phyloP scores from a whole-genome alignment of 176 grass and related monocot species.

The Cenchrus purpureus region DNA sequence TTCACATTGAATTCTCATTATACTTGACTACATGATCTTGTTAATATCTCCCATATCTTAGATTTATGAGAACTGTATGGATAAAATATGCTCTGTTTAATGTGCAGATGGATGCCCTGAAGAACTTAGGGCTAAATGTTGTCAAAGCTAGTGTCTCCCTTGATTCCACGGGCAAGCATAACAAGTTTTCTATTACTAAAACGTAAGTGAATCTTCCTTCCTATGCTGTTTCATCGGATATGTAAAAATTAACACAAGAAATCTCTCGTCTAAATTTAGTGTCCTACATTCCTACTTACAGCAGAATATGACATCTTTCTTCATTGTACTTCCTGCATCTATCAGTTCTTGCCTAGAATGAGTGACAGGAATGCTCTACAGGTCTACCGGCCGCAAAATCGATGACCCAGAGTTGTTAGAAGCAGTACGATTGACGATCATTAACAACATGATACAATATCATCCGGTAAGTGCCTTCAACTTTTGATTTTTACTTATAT shows the following conservation, averaged over 20 bases:
- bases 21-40: constrained; percentile 22
- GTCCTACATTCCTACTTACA: constrained; percentile 9
- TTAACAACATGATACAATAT: constrained; percentile 92
- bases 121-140: constrained; percentile 91
- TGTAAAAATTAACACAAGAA: constrained; percentile 31
- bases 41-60: constrained; percentile 12
- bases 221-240: constrained; percentile 35
- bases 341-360: constrained; percentile 61
- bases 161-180: constrained; percentile 94
- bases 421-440: constrained; percentile 92
- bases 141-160: constrained; percentile 90
- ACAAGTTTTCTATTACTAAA: constrained; percentile 84
- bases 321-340: constrained; percentile 41
- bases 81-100: constrained; percentile 37
- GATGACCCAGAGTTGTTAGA: constrained; percentile 94
- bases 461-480: constrained; percentile 72
- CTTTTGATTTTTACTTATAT: constrained; percentile 29
- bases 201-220: constrained; percentile 60
- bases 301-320: constrained; percentile 48
- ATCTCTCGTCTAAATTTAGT: constrained; percentile 46
- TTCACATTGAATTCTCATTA: constrained; percentile 27
- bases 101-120: constrained; percentile 84
- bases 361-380: constrained; percentile 69
- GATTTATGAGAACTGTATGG: constrained; percentile 10
- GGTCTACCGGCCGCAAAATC: constrained; percentile 95